Conservation (phyloP, 164 flowering plant genomes). For the Aristolochia californica region DNA sequence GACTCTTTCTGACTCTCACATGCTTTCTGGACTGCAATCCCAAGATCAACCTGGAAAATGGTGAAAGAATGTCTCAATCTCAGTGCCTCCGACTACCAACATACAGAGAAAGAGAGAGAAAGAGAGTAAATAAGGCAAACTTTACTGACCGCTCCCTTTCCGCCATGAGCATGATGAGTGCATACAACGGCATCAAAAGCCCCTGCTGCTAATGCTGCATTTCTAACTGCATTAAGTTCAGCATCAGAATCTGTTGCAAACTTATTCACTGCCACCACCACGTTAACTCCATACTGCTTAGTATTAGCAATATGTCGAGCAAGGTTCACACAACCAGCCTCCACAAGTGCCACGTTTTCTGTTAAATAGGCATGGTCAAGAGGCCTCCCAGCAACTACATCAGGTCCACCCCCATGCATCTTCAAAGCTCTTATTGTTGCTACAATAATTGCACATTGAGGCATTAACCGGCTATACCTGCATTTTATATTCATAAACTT, state of each 20-base stretch:
- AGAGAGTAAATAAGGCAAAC: not conserved
- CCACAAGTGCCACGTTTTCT: conserved; percentile 85
- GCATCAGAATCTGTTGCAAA: conserved; percentile 88
- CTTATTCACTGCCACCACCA: conserved; percentile 89
- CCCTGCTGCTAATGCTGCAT: conserved; percentile 80
- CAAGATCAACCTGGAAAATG: conserved; percentile 78
- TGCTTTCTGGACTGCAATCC: conserved; percentile 83
- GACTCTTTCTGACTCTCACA: conserved; percentile 75
- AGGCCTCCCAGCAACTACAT: conserved; percentile 93
- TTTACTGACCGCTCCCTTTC: conserved; percentile 90
- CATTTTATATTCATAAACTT: conserved; percentile 97
- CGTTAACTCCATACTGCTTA: conserved; percentile 82
- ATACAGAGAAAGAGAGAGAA: not conserved
- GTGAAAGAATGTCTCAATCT: not conserved
- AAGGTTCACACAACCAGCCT: conserved; percentile 89
- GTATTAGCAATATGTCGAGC: conserved; percentile 81
- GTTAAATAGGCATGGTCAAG: conserved; percentile 79
- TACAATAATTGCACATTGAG: conserved; percentile 94
- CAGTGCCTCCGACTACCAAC: no score
- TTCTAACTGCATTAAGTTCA: conserved; percentile 68
- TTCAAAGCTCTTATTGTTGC: conserved; percentile 96
- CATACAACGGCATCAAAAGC: conserved; percentile 97
- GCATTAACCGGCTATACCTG: conserved; percentile 78
- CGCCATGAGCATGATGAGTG: conserved; percentile 99
- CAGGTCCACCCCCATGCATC: conserved; percentile 99